phyloP scores from a whole-genome alignment of 1,139 yeast genomes.

The Protomyces gravidus region DNA sequence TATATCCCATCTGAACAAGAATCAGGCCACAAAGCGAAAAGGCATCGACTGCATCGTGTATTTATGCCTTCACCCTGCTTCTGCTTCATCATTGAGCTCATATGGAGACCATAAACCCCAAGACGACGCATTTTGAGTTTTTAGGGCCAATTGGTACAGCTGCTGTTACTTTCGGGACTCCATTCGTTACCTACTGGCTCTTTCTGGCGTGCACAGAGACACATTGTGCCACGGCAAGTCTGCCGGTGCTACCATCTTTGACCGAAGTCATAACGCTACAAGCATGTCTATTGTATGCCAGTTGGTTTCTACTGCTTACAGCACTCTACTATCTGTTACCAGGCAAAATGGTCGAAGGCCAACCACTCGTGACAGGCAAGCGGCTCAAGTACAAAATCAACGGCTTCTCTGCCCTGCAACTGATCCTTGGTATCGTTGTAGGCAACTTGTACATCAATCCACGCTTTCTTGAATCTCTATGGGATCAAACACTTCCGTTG shows the following conservation, averaged over 20 bases:
- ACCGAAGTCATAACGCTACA: slow-evolving; percentile 41
- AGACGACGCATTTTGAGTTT: slow-evolving; percentile 67
- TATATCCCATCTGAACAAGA: neutral
- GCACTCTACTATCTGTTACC: slow-evolving; percentile 66
- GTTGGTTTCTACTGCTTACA: slow-evolving; percentile 69
- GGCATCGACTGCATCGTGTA: neutral
- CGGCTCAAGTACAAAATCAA: slow-evolving; percentile 70
- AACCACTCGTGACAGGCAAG: slow-evolving; percentile 69
- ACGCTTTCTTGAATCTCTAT: slow-evolving; percentile 73
- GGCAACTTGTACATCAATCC: slow-evolving; percentile 43
- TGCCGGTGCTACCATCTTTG: slow-evolving; percentile 28
- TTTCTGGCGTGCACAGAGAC: slow-evolving; percentile 47
- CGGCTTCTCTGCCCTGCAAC: slow-evolving; percentile 46
- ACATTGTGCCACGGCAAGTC: slow-evolving; percentile 38
- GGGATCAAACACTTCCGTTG: slow-evolving; percentile 63
- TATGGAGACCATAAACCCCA: slow-evolving; percentile 10
- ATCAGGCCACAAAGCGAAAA: neutral
- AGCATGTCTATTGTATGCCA: slow-evolving; percentile 62
- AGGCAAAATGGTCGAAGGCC: slow-evolving; percentile 65
- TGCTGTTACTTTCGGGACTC: slow-evolving; percentile 62
- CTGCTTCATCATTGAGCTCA: neutral
- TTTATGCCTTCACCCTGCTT: neutral
- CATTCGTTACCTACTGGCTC: slow-evolving; percentile 56
- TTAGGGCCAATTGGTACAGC: slow-evolving; percentile 72
- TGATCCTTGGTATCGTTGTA: slow-evolving; percentile 30